Base-by-base conservation (phyloP, 805 yeast genomes). In the Alloascoidea hylecoeti region DNA sequence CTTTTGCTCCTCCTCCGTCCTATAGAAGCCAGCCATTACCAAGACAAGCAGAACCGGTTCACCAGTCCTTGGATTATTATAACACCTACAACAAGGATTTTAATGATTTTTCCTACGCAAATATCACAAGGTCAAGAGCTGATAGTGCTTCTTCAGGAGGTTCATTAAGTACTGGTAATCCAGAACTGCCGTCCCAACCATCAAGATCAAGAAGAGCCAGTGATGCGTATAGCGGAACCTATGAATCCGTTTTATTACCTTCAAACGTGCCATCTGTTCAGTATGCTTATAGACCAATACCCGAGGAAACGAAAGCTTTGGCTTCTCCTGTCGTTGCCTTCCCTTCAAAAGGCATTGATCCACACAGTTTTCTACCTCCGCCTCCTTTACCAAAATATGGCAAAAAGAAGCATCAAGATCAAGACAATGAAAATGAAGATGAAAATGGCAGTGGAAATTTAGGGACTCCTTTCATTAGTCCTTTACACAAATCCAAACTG, bases 331-430 rank as follows among this genome's bases (percentile, higher is more conserved):
- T 23, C n/a, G 30, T 23, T 9, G 30, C 30, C 30, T 23, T 23
- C 30, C 30, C 30, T 9, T 23, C 30, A 9, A 9, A n/a, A 9
- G 30, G 30, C 30, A 23, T 23, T n/a, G 30, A 23, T n/a, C 30
- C 30, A 9, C 30, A 23, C n/a, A 23, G 30, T n/a, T 23, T 23
- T 23, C 30, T 23, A n/a, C 30, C 30, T 23, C 30, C 30, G n/a
- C 30, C 30, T 9, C 30, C 30, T 9, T n/a, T 23, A n/a, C 30
- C 30, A 9, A 23, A n/a, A 9, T 23, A 23, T n/a, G n/a, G n/a
- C 13, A n/a, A n/a, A n/a, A 23, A 23, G 30, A n/a, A n/a, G n/a
- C n/a, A n/a, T n/a, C n/a, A n/a, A n/a, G n/a, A n/a, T n/a, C n/a
- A n/a, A n/a, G n/a, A n/a, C n/a, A n/a, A n/a, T n/a, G n/a, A n/a